Conservation (phyloP, 768 basidiomycete species). For the Lactarius evosmus region DNA sequence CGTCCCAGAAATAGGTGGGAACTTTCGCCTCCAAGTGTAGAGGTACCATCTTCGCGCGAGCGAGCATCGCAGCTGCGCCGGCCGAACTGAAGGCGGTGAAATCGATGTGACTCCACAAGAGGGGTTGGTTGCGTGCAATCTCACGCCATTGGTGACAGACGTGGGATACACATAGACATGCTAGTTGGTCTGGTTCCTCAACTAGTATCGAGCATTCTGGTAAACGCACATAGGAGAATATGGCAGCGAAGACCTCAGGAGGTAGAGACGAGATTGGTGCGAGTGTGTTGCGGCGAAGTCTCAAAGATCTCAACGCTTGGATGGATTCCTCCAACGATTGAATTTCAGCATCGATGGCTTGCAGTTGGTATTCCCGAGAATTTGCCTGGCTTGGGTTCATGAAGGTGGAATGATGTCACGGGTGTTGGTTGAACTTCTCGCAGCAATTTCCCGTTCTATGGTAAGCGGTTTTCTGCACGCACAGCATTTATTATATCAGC, state of each 20-base stretch:
- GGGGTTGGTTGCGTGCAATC: neutral
- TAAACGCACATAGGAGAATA: neutral
- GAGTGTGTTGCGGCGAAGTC: neutral
- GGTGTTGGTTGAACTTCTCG: no score
- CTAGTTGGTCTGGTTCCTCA: neutral
- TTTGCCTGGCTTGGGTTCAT: neutral
- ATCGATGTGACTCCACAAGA: neutral
- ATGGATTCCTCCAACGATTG: neutral
- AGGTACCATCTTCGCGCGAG: neutral
- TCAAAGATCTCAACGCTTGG: neutral
- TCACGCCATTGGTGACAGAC: neutral
- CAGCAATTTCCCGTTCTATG: no score
- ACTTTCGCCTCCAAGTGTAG: neutral
- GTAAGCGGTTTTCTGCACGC: no score
- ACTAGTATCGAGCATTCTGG: neutral
- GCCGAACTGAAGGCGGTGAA: neutral
- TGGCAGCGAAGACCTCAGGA: neutral
- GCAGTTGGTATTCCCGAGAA: no score
- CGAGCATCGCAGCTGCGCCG: neutral
- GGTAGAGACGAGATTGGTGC: neutral
- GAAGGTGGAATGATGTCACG: no score
- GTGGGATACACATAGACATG: neutral
- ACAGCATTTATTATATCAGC: no score
- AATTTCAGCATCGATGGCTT: neutral
- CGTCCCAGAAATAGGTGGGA: rapidly evolving